Conservation (phyloP, 805 yeast genomes). For the Metschnikowia reukaufii region DNA sequence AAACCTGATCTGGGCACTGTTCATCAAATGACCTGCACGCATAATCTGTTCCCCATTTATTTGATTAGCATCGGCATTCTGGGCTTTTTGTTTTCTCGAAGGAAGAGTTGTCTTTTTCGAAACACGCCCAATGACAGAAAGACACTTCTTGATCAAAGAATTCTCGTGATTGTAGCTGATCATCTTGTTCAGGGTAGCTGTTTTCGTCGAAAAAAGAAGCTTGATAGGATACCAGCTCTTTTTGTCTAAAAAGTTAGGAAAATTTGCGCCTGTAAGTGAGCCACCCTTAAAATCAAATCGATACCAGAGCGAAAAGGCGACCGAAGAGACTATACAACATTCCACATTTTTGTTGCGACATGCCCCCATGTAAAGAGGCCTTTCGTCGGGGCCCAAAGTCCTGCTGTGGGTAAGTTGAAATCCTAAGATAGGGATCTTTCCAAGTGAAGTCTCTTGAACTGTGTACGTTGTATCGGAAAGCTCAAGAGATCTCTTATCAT, state of each 20-base stretch:
- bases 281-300: constrained; percentile 11
- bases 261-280: not conserved
- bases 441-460: not conserved
- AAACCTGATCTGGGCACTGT: not conserved
- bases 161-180: not conserved
- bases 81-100: not conserved
- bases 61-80: not conserved
- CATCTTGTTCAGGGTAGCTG: not conserved
- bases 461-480: constrained; percentile 1
- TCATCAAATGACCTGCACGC: not conserved
- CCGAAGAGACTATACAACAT: constrained; percentile 7
- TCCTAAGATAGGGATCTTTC: constrained; percentile 1
- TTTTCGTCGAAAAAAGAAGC: not conserved
- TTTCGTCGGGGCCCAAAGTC: not conserved
- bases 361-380: not conserved
- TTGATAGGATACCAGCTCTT: constrained; percentile 4
- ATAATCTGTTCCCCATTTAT: not conserved
- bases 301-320: constrained; percentile 12
- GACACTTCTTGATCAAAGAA: not conserved
- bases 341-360: constrained; percentile 9
- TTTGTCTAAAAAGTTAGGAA: constrained; percentile 3
- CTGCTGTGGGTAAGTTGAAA: not conserved
- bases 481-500: constrained; percentile 1
- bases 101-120: not conserved
- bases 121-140: not conserved